Percentiles rank a stretch among this genome's conserved stretches.
Evolutionary conservation across 441 rosid species (phyloP).

Genomic region (Populus hybrid): DNA sequence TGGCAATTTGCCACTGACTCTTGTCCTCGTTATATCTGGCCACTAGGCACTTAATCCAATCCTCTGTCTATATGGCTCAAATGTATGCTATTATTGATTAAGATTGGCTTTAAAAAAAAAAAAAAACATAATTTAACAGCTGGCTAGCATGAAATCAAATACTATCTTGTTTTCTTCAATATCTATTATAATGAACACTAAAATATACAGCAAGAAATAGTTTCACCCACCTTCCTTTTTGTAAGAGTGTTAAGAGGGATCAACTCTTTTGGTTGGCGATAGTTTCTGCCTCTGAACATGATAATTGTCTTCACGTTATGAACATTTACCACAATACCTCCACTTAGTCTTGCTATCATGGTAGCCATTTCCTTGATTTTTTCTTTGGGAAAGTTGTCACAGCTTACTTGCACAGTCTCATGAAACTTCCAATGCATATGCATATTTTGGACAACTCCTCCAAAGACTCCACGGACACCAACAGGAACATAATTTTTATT

Average conservation of each 20-base stretch:
- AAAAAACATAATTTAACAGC: background rate
- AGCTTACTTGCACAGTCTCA: constrained; percentile 95
- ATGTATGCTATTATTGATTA: background rate
- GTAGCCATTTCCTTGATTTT: constrained; percentile 94
- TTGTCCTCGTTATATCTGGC: background rate
- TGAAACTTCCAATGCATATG: constrained; percentile 99
- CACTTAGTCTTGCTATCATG: constrained; percentile 85
- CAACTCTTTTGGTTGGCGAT: constrained; percentile 88
- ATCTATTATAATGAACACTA: background rate
- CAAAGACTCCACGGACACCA: constrained; percentile 98
- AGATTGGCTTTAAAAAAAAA: background rate
- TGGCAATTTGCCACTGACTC: background rate
- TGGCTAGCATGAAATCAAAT: background rate
- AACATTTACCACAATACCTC: constrained; percentile 79
- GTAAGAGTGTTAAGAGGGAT: constrained; percentile 95
- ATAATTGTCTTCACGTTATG: constrained; percentile 91
- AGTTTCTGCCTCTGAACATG: constrained; percentile 98
- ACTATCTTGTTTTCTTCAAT: background rate
- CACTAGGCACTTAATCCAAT: background rate
- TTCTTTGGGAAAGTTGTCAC: constrained; percentile 91
- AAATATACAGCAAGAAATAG: constrained; percentile 1
- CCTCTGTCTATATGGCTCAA: background rate
- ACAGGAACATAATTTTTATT: constrained; percentile 95
- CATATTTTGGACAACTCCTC: constrained; percentile 98
- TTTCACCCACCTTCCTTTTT: constrained; percentile 70